Percentiles rank a stretch among this genome's conserved stretches.
Evolutionary conservation across 2,329 filamentous ascomycete genomes (phyloP).

Genomic region (Monilinia aucupariae): DNA sequence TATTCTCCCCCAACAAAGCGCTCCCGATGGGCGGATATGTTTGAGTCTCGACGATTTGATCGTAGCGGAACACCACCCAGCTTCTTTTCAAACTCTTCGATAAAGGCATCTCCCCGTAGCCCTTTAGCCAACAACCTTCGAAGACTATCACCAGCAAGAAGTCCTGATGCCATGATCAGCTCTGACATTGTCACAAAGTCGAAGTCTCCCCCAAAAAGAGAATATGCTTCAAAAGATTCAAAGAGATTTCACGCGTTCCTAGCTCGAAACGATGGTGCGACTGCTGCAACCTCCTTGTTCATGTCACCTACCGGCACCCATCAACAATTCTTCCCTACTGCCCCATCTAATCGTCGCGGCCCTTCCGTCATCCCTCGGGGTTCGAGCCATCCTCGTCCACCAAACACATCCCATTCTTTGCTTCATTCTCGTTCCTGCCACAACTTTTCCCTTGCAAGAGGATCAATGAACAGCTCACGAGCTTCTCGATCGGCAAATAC

Average conservation of each 20-base stretch:
- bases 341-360: background rate
- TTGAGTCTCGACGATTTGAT: background rate
- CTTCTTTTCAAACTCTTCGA: too few relatives aligned
- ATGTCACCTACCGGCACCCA: background rate
- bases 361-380: background rate
- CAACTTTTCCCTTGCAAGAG: background rate
- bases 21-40: constrained; percentile 4
- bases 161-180: background rate
- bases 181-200: background rate
- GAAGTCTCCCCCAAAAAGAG: background rate
- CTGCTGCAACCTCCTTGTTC: background rate
- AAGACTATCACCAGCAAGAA: background rate
- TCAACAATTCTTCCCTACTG: background rate
- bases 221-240: background rate
- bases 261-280: background rate
- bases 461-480: background rate
- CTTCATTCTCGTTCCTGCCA: background rate
- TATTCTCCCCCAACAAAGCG: background rate
- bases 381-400: background rate
- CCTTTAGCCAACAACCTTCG: background rate
- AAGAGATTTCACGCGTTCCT: background rate
- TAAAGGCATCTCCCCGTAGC: background rate
- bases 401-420: background rate
- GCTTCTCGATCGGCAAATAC: background rate
- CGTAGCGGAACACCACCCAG: background rate